A percentile compares a stretch with the other conserved stretches of the same genome.
phyloP scores from a whole-genome alignment of 2,329 filamentous ascomycete genomes.

The Arthrobotrys entomopaga region DNA sequence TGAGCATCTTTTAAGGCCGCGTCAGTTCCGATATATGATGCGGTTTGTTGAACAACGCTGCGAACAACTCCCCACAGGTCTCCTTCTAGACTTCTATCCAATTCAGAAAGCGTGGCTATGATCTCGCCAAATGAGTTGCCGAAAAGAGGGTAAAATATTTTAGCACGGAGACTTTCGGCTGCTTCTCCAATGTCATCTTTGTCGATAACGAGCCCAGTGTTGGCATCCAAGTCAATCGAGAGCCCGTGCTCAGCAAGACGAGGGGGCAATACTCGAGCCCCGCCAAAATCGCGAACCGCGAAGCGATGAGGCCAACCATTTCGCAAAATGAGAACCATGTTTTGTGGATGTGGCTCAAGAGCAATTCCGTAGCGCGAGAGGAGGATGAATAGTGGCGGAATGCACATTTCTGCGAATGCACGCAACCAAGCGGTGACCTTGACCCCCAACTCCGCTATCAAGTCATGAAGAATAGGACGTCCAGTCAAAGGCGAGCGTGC shows the following conservation, averaged over 20 bases:
- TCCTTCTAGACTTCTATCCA: no score
- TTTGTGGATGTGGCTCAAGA: slow-evolving; percentile 41
- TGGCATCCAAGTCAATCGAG: slow-evolving; percentile 34
- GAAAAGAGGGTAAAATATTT: no score
- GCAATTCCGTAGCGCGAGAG: slow-evolving; percentile 37
- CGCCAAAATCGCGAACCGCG: slow-evolving; percentile 31
- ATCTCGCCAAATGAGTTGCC: no score
- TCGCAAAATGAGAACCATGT: slow-evolving; percentile 30
- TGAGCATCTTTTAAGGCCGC: no score
- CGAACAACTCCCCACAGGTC: no score
- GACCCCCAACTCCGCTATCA: no score
- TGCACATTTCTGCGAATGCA: slow-evolving; percentile 13
- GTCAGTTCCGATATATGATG: no score
- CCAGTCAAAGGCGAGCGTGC: not conserved
- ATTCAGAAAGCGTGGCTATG: no score
- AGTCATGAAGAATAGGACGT: no score
- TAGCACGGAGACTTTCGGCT: not conserved
- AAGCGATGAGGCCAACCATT: slow-evolving; percentile 37
- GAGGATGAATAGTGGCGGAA: slow-evolving; percentile 24
- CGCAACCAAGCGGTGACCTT: slow-evolving; percentile 12
- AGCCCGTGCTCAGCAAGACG: slow-evolving; percentile 31
- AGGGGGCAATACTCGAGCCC: slow-evolving; percentile 26
- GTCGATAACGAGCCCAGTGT: slow-evolving; percentile 25
- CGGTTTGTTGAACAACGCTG: no score
- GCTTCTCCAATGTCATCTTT: slow-evolving; percentile 2